These are phyloP conservation scores for Manihot esculenta DNA, from an alignment of 441 rosid species.

Conservation along the genomic window DNA sequence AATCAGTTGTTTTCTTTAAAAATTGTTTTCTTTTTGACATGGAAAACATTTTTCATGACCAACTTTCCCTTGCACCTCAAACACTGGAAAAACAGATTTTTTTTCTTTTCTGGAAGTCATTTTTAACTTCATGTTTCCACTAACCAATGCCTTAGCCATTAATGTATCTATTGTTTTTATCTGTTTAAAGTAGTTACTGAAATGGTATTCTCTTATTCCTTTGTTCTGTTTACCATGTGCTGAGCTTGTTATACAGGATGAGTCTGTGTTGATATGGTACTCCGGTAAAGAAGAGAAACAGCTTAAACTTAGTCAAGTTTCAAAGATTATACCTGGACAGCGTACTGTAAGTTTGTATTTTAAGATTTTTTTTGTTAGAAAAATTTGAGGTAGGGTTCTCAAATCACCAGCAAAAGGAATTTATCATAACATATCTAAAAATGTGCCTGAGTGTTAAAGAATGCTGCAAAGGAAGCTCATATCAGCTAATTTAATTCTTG, in stretches of 20 bases:
- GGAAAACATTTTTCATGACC: not conserved
- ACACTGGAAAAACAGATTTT: not conserved
- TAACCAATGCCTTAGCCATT: not conserved
- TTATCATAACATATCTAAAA: conserved; percentile 2
- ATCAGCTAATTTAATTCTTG: not conserved
- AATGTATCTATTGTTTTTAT: no score
- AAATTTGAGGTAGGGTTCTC: not conserved
- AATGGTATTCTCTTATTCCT: conserved; percentile 5
- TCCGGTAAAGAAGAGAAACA: conserved; percentile 77
- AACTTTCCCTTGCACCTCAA: not conserved
- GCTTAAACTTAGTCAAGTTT: conserved; percentile 64
- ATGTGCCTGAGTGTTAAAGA: conserved; percentile 6
- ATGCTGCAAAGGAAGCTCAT: not conserved
- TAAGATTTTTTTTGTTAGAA: not conserved
- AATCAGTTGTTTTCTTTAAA: not conserved
- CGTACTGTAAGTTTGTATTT: conserved; percentile 73
- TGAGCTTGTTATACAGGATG: conserved; percentile 53
- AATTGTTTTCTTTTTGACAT: not conserved
- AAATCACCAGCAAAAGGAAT: not conserved
- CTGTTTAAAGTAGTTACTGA: not conserved
- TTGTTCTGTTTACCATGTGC: conserved; percentile 11
- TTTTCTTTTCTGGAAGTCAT: no score
- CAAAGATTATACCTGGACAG: conserved; percentile 81
- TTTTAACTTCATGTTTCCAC: not conserved
- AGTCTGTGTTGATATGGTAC: conserved; percentile 74